Conservation (phyloP, 2,329 filamentous ascomycete genomes). For the Fusarium praegraminearum region DNA sequence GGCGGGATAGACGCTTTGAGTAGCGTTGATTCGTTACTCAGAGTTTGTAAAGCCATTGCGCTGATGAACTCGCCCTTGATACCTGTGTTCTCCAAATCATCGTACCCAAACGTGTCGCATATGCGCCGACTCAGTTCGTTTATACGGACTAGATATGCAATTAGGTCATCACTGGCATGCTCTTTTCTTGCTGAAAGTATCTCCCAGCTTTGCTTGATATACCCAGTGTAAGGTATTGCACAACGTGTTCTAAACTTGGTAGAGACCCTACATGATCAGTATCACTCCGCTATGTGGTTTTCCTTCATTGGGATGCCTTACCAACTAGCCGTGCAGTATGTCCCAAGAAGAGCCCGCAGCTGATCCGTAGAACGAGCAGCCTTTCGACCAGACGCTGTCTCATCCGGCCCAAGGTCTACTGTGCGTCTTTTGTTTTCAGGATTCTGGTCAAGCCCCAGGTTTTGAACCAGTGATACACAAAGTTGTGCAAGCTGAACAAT, state of each 20-base stretch:
- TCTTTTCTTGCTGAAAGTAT: neutral
- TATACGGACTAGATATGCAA: neutral
- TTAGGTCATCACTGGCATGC: neutral
- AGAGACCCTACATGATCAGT: neutral
- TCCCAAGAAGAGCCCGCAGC: conserved; percentile 17
- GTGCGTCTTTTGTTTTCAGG: conserved; percentile 15
- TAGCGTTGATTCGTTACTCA: conserved; percentile 2
- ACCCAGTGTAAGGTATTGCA: conserved; percentile 8
- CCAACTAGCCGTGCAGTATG: conserved; percentile 19
- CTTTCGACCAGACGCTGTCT: conserved; percentile 9
- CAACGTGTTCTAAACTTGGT: conserved; percentile 20
- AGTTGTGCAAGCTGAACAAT: conserved; percentile 15
- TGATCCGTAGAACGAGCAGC: conserved; percentile 3
- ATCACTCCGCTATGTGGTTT: no score
- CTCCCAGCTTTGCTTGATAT: conserved; percentile 18
- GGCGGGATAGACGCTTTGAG: conserved; percentile 5
- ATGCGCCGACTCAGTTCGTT: conserved; percentile 8
- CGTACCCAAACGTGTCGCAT: conserved; percentile 19
- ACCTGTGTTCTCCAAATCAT: conserved; percentile 10
- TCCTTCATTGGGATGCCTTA: neutral
- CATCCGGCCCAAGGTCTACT: conserved; percentile 19
- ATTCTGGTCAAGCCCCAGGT: conserved; percentile 14
- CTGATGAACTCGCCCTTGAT: conserved; percentile 19
- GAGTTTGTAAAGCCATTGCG: conserved; percentile 15
- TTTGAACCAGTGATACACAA: conserved; percentile 12